Percentiles rank a stretch among this genome's conserved stretches.
phyloP scores from a whole-genome alignment of 2,329 filamentous ascomycete species.

The Trichoderma lentiforme region DNA sequence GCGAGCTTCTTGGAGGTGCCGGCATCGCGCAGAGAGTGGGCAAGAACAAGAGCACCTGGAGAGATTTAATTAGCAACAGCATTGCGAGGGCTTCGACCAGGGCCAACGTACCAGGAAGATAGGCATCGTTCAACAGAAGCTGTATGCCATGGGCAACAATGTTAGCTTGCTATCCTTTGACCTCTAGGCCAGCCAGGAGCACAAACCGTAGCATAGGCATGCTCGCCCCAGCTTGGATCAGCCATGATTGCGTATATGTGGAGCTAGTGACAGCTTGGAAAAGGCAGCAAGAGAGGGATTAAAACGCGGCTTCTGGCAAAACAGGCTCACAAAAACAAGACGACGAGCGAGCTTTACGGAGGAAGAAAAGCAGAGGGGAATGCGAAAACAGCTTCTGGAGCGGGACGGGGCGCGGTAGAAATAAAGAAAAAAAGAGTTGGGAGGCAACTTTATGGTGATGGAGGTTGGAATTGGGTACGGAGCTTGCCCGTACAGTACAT shows the following conservation, averaged over 20 bases:
- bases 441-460: conserved; percentile 12
- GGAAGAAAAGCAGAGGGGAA: conserved; percentile 14
- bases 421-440: conserved; percentile 8
- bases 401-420: conserved; percentile 5
- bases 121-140: conserved; percentile 89
- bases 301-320: background rate
- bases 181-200: background rate
- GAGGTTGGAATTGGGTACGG: conserved; percentile 16
- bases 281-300: background rate
- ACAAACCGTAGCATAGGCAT: conserved; percentile 58
- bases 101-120: conserved; percentile 72
- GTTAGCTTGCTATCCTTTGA: conserved; percentile 5
- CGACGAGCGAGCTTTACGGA: conserved; percentile 15
- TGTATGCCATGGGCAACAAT: conserved; percentile 38
- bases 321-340: background rate
- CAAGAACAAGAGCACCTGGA: conserved; percentile 79
- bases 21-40: conserved; percentile 89
- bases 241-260: conserved; percentile 33
- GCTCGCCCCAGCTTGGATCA: conserved; percentile 41
- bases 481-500: background rate
- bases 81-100: background rate
- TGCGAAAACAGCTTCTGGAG: background rate
- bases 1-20: conserved; percentile 83
- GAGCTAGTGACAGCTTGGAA: background rate
- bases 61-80: conserved; percentile 14